These are phyloP conservation scores for Boletus coffeatus DNA, from an alignment of 1,284 basidiomycete genomes.

Conservation along the genomic window DNA sequence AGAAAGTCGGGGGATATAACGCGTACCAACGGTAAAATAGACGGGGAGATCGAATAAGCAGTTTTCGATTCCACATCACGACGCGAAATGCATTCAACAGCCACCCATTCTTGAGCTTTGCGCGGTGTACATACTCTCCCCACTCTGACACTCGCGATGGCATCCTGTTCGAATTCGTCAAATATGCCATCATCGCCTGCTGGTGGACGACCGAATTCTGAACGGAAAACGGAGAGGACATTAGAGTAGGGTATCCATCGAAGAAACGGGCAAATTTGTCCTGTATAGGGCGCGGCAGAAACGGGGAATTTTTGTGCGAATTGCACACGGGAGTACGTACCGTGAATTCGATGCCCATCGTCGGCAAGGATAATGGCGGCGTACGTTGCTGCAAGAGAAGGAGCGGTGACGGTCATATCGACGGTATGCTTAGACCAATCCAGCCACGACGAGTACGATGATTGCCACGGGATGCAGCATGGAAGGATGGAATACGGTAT, in stretches of 20 bases:
- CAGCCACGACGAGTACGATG: no score
- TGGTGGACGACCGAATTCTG: slow-evolving; percentile 59
- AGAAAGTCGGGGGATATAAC: slow-evolving; percentile 16
- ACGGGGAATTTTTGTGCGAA: slow-evolving; percentile 52
- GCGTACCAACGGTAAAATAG: slow-evolving; percentile 62
- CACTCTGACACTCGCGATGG: slow-evolving; percentile 74
- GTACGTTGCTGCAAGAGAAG: no score
- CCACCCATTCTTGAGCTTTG: slow-evolving; percentile 71
- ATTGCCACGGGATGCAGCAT: no score
- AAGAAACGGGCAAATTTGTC: slow-evolving; percentile 77
- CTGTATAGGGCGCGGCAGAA: slow-evolving; percentile 79
- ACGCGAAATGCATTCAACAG: slow-evolving; percentile 70
- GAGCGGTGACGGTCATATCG: no score
- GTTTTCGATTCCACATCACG: slow-evolving; percentile 72
- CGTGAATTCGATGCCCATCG: no score
- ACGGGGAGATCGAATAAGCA: slow-evolving; percentile 74
- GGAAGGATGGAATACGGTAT: no score
- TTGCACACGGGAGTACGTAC: no score
- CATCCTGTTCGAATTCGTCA: slow-evolving; percentile 65
- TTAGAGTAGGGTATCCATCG: slow-evolving; percentile 72
- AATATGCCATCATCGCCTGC: slow-evolving; percentile 51
- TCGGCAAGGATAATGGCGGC: no score
- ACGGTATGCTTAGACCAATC: no score
- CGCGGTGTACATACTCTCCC: slow-evolving; percentile 63
- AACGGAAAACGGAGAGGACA: slow-evolving; percentile 56